Evolutionary conservation across 306 rosid species (phyloP).

Genomic region (Gynostemma pentaphyllum): DNA sequence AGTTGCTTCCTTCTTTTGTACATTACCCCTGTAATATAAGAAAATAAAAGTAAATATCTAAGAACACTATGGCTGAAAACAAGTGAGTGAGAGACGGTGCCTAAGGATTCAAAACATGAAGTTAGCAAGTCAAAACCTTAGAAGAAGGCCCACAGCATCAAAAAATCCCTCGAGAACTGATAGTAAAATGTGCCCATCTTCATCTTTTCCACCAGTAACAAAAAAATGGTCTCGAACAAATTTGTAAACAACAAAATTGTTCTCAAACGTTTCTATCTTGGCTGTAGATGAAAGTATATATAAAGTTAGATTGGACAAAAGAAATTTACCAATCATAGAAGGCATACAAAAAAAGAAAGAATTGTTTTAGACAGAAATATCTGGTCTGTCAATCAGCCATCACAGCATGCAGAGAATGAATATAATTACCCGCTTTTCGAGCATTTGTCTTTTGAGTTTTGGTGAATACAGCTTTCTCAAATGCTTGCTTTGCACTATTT

Average conservation of each 20-base stretch:
- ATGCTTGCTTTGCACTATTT: constrained; percentile 51
- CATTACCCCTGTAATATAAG: constrained; percentile 43
- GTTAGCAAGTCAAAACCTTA: constrained; percentile 40
- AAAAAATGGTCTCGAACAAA: constrained; percentile 86
- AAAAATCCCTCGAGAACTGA: constrained; percentile 83
- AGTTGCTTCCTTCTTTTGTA: constrained; percentile 83
- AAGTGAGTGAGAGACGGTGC: background rate
- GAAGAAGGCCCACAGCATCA: constrained; percentile 66
- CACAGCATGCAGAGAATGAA: background rate
- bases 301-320: background rate
- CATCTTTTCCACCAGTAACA: constrained; percentile 79
- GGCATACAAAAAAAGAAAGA: background rate
- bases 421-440: constrained; percentile 49
- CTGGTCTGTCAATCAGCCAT: no score
- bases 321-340: background rate
- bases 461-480: constrained; percentile 59
- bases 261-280: constrained; percentile 67
- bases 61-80: background rate
- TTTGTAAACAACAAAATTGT: constrained; percentile 63
- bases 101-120: background rate
- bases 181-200: constrained; percentile 71
- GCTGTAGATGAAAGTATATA: constrained; percentile 32
- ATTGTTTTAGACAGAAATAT: background rate
- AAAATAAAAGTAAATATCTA: constrained; percentile 1
- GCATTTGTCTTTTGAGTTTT: constrained; percentile 82